These are phyloP conservation scores for Cladosporium sp. DNA, from an alignment of 2,329 filamentous ascomycete genomes.

Conservation along the genomic window DNA sequence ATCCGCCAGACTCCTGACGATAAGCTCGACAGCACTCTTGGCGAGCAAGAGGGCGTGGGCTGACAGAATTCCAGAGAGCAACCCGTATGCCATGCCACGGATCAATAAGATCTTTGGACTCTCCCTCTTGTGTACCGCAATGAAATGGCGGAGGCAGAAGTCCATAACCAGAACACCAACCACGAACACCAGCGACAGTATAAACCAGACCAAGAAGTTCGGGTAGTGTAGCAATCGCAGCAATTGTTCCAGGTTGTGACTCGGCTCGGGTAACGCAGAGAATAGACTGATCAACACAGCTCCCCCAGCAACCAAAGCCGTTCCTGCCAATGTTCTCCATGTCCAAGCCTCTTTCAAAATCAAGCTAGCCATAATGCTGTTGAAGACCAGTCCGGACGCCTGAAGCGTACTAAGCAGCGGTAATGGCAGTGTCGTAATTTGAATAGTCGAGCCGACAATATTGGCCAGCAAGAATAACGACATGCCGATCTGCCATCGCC, in stretches of 20 bases:
- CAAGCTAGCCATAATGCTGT: slow-evolving; percentile 92
- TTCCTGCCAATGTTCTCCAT: slow-evolving; percentile 85
- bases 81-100: slow-evolving; percentile 81
- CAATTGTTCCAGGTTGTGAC: slow-evolving; percentile 80
- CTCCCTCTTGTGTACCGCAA: slow-evolving; percentile 28
- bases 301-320: slow-evolving; percentile 77
- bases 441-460: slow-evolving; percentile 88
- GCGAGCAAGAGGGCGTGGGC: slow-evolving; percentile 90
- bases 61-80: slow-evolving; percentile 83
- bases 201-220: slow-evolving; percentile 86
- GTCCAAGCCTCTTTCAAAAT: slow-evolving; percentile 94
- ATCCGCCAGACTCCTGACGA: slow-evolving; percentile 82
- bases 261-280: slow-evolving; percentile 87
- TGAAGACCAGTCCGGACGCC: slow-evolving; percentile 94
- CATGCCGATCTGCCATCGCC: slow-evolving; percentile 95
- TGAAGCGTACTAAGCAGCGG: slow-evolving; percentile 93
- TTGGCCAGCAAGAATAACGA: slow-evolving; percentile 95
- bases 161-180: slow-evolving; percentile 62
- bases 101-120: slow-evolving; percentile 53
- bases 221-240: slow-evolving; percentile 67
- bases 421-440: slow-evolving; percentile 92
- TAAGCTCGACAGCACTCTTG: slow-evolving; percentile 91
- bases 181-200: slow-evolving; percentile 69
- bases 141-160: slow-evolving; percentile 38
- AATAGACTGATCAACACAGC: slow-evolving; percentile 92